Evolutionary conservation across 2,329 filamentous ascomycete genomes (phyloP).

Genomic region (Penicillium sumatraense): DNA sequence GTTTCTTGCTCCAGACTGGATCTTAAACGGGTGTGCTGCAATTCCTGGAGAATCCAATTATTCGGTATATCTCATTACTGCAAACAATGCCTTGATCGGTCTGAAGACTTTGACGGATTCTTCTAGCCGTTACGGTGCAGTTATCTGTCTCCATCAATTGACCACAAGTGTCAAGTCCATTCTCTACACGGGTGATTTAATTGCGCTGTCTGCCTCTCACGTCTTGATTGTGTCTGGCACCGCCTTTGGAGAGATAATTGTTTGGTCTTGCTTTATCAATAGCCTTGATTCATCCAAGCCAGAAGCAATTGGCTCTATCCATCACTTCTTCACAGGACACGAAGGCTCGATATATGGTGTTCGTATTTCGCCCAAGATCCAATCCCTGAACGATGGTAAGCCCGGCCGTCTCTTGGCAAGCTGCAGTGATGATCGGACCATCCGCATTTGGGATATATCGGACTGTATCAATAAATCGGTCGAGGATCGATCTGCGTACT

Average conservation of each 20-base stretch:
- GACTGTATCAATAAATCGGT: constrained; percentile 46
- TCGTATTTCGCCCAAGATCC: constrained; percentile 67
- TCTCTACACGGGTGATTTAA: constrained; percentile 80
- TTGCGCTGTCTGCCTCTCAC: constrained; percentile 61
- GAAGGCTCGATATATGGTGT: constrained; percentile 95
- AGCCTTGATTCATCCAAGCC: constrained; percentile 11
- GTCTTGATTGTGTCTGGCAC: constrained; percentile 86
- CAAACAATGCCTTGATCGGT: constrained; percentile 79
- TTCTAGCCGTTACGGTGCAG: constrained; percentile 21
- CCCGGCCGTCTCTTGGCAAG: constrained; percentile 73
- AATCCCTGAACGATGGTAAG: constrained; percentile 39
- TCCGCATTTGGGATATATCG: constrained; percentile 85
- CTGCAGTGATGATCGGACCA: constrained; percentile 92
- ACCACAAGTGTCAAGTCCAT: constrained; percentile 72
- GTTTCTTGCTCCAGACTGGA: constrained; percentile 70
- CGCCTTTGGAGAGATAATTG: constrained; percentile 89
- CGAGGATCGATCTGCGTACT: constrained; percentile 40
- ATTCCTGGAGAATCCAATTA: constrained; percentile 27
- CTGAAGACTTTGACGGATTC: constrained; percentile 39
- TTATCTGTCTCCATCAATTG: constrained; percentile 40
- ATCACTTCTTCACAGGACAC: constrained; percentile 69
- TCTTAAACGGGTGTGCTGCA: constrained; percentile 66
- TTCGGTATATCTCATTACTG: constrained; percentile 72
- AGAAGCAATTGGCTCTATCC: constrained; percentile 45
- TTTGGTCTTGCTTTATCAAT: constrained; percentile 72